phyloP scores from a whole-genome alignment of 2,329 filamentous ascomycete genomes.

The Fusarium sp. region DNA sequence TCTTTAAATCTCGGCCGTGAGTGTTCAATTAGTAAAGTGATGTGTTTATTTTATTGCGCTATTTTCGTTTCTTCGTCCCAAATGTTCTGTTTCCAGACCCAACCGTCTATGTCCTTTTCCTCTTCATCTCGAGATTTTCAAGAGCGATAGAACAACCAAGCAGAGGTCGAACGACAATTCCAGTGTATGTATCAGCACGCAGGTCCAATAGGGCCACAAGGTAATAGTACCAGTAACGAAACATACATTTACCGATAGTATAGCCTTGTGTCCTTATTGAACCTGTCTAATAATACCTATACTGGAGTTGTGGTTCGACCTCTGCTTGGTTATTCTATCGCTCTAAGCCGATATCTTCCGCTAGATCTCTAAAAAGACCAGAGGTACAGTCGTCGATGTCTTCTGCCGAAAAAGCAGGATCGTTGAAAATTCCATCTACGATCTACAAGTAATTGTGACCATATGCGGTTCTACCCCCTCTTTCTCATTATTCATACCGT shows the following conservation, averaged over 20 bases:
- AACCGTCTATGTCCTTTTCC: not conserved
- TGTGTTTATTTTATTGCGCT: not conserved
- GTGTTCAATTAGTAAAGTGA: not conserved
- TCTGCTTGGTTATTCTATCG: not conserved
- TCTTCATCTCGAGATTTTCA: not conserved
- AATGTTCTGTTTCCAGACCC: not conserved
- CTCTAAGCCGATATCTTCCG: not conserved
- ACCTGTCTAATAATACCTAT: not conserved
- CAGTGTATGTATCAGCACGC: not conserved
- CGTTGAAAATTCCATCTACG: not conserved
- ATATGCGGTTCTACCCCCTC: no score
- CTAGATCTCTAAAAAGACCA: not conserved
- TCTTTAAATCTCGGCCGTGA: no score
- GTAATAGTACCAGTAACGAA: not conserved
- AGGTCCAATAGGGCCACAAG: not conserved
- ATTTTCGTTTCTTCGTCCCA: slow-evolving; percentile 16
- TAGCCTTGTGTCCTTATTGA: not conserved
- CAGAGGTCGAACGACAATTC: not conserved
- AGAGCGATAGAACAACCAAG: not conserved
- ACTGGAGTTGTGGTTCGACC: not conserved
- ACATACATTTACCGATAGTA: not conserved
- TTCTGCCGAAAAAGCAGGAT: not conserved
- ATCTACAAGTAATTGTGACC: slow-evolving; percentile 16
- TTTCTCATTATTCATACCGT: not conserved
- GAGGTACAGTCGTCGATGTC: not conserved